A percentile compares a stretch with the other conserved stretches of the same genome.
Evolutionary conservation across 1,284 basidiomycete genomes (phyloP).

Genomic region (Phylloporus sp.): DNA sequence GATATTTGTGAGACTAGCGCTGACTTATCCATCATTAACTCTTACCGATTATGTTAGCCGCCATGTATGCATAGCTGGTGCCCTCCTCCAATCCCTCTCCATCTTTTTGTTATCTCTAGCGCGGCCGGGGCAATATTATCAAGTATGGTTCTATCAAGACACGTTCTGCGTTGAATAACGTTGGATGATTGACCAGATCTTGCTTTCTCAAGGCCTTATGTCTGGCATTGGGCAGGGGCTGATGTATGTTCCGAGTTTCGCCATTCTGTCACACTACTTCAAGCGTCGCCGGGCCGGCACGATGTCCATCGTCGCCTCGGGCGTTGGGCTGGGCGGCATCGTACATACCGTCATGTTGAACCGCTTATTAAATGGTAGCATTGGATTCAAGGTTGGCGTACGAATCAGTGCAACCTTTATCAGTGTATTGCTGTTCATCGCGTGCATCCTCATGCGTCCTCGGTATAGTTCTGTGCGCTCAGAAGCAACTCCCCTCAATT

Average conservation of each 20-base stretch:
- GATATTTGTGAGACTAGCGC: constrained; percentile 34
- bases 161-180: neutral
- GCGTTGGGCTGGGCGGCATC: constrained; percentile 37
- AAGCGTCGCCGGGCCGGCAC: constrained; percentile 30
- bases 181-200: constrained; percentile 24
- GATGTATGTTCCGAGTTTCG: constrained; percentile 37
- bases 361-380: constrained; percentile 35
- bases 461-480: constrained; percentile 20
- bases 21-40: neutral
- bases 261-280: constrained; percentile 44
- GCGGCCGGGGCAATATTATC: constrained; percentile 39
- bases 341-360: constrained; percentile 45
- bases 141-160: constrained; percentile 18
- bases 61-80: constrained; percentile 24
- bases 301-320: constrained; percentile 38
- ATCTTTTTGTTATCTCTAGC: constrained; percentile 44
- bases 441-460: constrained; percentile 34
- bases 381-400: constrained; percentile 32
- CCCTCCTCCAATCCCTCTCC: constrained; percentile 31
- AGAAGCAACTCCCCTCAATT: constrained; percentile 2
- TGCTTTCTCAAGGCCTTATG: constrained; percentile 40
- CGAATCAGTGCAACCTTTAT: constrained; percentile 37
- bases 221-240: constrained; percentile 39
- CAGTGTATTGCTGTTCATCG: constrained; percentile 28
- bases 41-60: constrained; percentile 8